A percentile compares a stretch with the other conserved stretches of the same genome.
Evolutionary conservation across 2,329 filamentous ascomycete genomes (phyloP).

Genomic region (Trichoderma guizhouense): DNA sequence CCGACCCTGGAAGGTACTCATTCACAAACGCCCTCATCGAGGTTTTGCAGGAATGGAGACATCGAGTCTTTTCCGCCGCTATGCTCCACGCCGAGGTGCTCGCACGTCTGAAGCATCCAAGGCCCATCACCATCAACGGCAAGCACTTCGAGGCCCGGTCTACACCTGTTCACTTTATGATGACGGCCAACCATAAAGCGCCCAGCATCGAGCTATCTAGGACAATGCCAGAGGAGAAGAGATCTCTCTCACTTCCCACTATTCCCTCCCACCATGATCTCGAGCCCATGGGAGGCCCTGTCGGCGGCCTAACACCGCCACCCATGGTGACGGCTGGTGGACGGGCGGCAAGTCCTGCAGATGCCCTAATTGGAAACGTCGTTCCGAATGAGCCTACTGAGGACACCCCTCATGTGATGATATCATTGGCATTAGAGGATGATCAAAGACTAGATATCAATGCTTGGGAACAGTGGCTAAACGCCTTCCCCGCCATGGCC

Average conservation of each 20-base stretch:
- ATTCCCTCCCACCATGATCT: slow-evolving; percentile 22
- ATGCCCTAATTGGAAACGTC: slow-evolving; percentile 26
- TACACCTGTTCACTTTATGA: slow-evolving; percentile 61
- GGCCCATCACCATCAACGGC: slow-evolving; percentile 55
- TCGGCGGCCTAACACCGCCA: not conserved
- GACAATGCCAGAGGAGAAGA: slow-evolving; percentile 26
- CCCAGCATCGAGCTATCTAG: slow-evolving; percentile 56
- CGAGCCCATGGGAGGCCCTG: slow-evolving; percentile 3
- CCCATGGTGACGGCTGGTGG: slow-evolving; percentile 19
- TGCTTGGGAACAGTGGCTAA: slow-evolving; percentile 57
- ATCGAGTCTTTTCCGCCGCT: slow-evolving; percentile 54
- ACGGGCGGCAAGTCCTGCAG: slow-evolving; percentile 26
- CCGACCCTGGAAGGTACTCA: slow-evolving; percentile 56
- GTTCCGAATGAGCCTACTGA: slow-evolving; percentile 47
- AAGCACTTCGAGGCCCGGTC: slow-evolving; percentile 56
- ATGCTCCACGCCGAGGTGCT: slow-evolving; percentile 60
- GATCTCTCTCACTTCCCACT: slow-evolving; percentile 24
- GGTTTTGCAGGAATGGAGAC: slow-evolving; percentile 55
- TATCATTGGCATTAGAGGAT: slow-evolving; percentile 57
- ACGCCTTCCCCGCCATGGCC: slow-evolving; percentile 53
- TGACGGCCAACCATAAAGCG: slow-evolving; percentile 57
- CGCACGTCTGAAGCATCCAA: slow-evolving; percentile 57
- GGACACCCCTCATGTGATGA: slow-evolving; percentile 58
- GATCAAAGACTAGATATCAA: slow-evolving; percentile 55
- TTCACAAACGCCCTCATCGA: slow-evolving; percentile 59